These are phyloP conservation scores for Gossypium herbaceum DNA, from an alignment of 345 rosid genomes.

Conservation along the genomic window DNA sequence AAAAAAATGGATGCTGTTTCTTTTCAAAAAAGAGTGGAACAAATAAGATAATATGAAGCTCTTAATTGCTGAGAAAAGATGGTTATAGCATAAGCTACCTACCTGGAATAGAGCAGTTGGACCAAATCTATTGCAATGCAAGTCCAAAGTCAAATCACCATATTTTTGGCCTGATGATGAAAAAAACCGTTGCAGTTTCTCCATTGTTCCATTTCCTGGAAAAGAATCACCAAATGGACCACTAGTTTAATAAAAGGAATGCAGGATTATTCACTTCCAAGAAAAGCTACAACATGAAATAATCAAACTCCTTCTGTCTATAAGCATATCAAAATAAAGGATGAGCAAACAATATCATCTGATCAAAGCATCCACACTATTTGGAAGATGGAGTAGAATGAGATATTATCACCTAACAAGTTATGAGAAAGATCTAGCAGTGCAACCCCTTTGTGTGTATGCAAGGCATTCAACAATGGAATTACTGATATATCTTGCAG, in stretches of 20 bases:
- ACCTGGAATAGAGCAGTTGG: conserved; percentile 95
- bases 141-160: conserved; percentile 80
- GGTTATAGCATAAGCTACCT: conserved; percentile 6
- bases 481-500: conserved; percentile 85
- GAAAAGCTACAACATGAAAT: background rate
- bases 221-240: conserved; percentile 26
- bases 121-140: conserved; percentile 96
- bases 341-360: background rate
- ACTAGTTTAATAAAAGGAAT: conserved; percentile 9
- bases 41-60: conserved; percentile 8
- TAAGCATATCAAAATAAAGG: background rate
- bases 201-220: conserved; percentile 93
- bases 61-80: background rate
- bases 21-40: background rate
- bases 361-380: background rate
- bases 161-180: conserved; percentile 64
- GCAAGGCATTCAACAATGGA: conserved; percentile 75
- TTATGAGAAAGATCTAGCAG: conserved; percentile 85
- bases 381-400: conserved; percentile 4
- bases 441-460: conserved; percentile 58
- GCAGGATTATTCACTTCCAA: background rate
- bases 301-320: background rate
- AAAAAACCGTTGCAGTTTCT: conserved; percentile 72
- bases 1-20: background rate
- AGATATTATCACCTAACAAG: conserved; percentile 59